phyloP scores from a whole-genome alignment of 2,329 filamentous ascomycete species.

The Aspergillus thermomutatus region DNA sequence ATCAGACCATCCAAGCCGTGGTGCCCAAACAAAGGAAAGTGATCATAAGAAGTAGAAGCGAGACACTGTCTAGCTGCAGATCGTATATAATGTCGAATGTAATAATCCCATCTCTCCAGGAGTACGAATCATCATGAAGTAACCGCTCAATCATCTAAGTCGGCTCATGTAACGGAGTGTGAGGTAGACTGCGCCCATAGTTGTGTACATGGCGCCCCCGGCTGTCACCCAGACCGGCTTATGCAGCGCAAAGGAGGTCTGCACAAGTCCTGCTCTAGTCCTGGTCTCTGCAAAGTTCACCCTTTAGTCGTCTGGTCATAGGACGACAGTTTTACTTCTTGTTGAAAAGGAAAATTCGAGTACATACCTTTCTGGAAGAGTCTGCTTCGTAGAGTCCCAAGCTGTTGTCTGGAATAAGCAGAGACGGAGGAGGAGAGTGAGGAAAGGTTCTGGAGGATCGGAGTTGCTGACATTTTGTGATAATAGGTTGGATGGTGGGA shows the following conservation, averaged over 20 bases:
- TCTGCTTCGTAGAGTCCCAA: conserved; percentile 16
- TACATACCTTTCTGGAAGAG: conserved; percentile 18
- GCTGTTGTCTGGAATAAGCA: conserved; percentile 15
- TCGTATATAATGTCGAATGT: background rate
- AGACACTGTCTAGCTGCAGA: background rate
- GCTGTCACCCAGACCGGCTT: conserved; percentile 33
- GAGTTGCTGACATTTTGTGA: conserved; percentile 19
- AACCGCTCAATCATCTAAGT: conserved; percentile 10
- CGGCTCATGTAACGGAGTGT: conserved; percentile 30
- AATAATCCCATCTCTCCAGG: background rate
- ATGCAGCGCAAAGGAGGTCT: conserved; percentile 30
- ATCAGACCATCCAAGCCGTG: background rate
- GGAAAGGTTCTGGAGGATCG: conserved; percentile 18
- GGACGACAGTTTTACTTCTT: background rate
- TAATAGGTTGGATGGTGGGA: background rate
- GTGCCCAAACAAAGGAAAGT: background rate
- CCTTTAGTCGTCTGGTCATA: background rate
- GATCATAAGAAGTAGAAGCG: background rate
- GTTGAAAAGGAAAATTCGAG: background rate
- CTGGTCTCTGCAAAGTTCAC: conserved; percentile 18
- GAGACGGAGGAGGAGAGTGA: conserved; percentile 15
- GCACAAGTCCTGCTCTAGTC: conserved; percentile 24
- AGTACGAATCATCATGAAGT: background rate
- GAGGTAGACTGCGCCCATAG: conserved; percentile 28
- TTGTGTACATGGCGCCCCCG: conserved; percentile 30